Evolutionary conservation across 441 rosid genomes (phyloP).

Genomic region (Biscutella laevigata): DNA sequence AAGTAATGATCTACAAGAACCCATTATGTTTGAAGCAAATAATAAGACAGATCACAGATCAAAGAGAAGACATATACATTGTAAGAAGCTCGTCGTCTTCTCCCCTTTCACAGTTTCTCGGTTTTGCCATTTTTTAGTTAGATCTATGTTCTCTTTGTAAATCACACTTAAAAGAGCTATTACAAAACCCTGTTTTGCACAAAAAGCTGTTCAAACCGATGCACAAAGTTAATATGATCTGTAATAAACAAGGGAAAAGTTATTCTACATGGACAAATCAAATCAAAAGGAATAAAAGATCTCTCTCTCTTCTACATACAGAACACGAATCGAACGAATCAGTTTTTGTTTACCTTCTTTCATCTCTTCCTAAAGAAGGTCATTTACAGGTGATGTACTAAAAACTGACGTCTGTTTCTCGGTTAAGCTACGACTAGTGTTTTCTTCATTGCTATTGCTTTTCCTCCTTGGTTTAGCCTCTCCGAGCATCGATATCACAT

Average conservation of each 20-base stretch:
- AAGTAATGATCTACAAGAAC: constrained; percentile 1
- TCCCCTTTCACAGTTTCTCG: constrained; percentile 8
- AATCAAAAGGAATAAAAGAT: constrained; percentile 9
- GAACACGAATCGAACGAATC: constrained; percentile 27
- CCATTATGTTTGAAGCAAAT: constrained; percentile 17
- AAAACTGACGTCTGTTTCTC: constrained; percentile 51
- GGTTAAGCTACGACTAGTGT: constrained; percentile 30
- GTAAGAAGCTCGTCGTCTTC: constrained; percentile 17
- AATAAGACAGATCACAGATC: constrained; percentile 22
- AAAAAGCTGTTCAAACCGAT: constrained; percentile 14
- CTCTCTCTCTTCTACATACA: constrained; percentile 38
- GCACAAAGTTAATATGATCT: constrained; percentile 21
- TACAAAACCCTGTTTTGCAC: constrained; percentile 20
- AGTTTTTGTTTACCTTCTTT: not conserved
- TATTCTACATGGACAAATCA: constrained; percentile 17
- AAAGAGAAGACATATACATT: constrained; percentile 20
- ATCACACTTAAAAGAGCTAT: constrained; percentile 19
- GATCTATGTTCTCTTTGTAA: constrained; percentile 18
- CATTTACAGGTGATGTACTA: constrained; percentile 72
- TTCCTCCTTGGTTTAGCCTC: constrained; percentile 91
- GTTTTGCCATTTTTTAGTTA: constrained; percentile 16
- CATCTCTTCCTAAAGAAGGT: constrained; percentile 40
- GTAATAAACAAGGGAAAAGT: constrained; percentile 11
- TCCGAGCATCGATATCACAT: constrained; percentile 78
- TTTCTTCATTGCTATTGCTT: constrained; percentile 43